phyloP scores from a whole-genome alignment of 768 basidiomycete genomes.

The Suillus decipiens region DNA sequence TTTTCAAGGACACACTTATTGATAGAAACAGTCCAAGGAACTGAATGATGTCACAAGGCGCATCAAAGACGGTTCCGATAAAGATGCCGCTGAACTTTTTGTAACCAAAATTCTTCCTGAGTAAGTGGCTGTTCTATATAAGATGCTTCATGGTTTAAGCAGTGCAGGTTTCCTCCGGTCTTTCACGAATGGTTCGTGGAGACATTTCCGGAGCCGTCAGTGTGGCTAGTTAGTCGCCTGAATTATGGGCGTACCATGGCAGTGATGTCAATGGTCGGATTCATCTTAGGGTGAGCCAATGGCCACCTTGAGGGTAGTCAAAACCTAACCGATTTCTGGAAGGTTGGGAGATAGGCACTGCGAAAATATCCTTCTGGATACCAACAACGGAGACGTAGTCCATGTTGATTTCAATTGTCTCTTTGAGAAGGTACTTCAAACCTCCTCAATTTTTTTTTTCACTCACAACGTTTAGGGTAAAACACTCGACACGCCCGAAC shows the following conservation, averaged over 20 bases:
- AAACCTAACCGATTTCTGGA: neutral
- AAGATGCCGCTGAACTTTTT: conserved; percentile 55
- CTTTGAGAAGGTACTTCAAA: conserved; percentile 79
- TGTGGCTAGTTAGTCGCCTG: conserved; percentile 90
- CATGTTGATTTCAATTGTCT: conserved; percentile 99
- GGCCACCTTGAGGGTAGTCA: too few species aligned
- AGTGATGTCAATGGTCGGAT: conserved; percentile 99
- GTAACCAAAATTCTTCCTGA: conserved; percentile 51
- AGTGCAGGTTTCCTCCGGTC: conserved; percentile 70
- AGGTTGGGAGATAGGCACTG: conserved; percentile 98
- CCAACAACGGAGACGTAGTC: conserved; percentile 83
- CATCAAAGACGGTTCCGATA: conserved; percentile 52
- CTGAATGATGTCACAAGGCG: conserved; percentile 48
- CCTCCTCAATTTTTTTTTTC: neutral
- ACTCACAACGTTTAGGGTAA: conserved; percentile 54
- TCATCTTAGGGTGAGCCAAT: conserved; percentile 79
- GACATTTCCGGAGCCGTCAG: conserved; percentile 94
- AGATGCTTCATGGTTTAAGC: neutral
- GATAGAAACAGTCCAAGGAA: conserved; percentile 40
- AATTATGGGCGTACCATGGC: conserved; percentile 87
- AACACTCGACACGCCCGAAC: conserved; percentile 82
- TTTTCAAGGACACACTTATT: neutral
- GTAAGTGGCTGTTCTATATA: conserved; percentile 39
- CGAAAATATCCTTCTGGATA: conserved; percentile 94
- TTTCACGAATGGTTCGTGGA: conserved; percentile 98